These are phyloP conservation scores for Lodderomyces margitis DNA, from an alignment of 1,139 yeast genomes.

Conservation along the genomic window DNA sequence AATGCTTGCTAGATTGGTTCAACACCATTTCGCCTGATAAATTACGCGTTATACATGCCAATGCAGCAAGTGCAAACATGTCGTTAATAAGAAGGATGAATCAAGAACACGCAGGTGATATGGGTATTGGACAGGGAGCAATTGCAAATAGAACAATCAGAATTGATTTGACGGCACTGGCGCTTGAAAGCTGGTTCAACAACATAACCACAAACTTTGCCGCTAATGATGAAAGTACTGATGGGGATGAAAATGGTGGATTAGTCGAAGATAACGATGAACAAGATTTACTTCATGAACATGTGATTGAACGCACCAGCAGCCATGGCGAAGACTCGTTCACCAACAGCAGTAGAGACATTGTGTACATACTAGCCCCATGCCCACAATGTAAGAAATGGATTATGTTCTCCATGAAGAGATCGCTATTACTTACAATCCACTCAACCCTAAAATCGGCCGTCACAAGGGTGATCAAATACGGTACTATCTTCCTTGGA, in stretches of 20 bases:
- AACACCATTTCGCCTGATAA: slow-evolving; percentile 35
- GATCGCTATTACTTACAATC: slow-evolving; percentile 28
- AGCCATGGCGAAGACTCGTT: background rate
- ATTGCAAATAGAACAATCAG: slow-evolving; percentile 12
- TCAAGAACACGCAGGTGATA: slow-evolving; percentile 4
- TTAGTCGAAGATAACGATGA: slow-evolving; percentile 1
- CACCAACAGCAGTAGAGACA: background rate
- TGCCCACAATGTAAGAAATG: slow-evolving; percentile 48
- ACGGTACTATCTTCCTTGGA: slow-evolving; percentile 36
- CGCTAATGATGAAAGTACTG: slow-evolving; percentile 1
- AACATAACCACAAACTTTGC: slow-evolving; percentile 6
- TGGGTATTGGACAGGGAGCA: slow-evolving; percentile 19
- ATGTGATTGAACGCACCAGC: background rate
- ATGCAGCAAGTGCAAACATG: background rate
- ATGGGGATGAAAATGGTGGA: background rate
- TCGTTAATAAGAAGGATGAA: slow-evolving; percentile 6
- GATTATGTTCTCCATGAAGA: slow-evolving; percentile 34
- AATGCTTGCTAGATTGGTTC: slow-evolving; percentile 46
- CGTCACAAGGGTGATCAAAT: slow-evolving; percentile 27
- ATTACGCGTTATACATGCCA: slow-evolving; percentile 24
- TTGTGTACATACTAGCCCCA: slow-evolving; percentile 27
- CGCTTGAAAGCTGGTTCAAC: slow-evolving; percentile 21
- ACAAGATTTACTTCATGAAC: slow-evolving; percentile 1
- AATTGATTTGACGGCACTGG: slow-evolving; percentile 21
- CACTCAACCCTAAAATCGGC: slow-evolving; percentile 21